Conservation (phyloP, 148 eudicot species). For the Cornus florida region DNA sequence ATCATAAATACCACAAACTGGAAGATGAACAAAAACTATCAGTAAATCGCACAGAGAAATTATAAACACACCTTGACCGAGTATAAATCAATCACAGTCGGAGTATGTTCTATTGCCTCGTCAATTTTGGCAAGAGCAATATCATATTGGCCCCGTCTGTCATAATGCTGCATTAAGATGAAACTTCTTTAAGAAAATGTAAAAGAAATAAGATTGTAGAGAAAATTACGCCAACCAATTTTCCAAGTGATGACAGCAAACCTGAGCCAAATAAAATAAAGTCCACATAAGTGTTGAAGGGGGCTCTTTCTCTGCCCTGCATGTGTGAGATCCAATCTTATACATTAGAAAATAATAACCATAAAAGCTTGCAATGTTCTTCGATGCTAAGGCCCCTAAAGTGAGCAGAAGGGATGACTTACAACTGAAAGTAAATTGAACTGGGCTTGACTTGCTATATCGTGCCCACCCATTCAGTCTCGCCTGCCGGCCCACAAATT, state of each 20-base stretch:
- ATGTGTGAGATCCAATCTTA: conserved; percentile 13
- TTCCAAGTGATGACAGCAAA: conserved; percentile 25
- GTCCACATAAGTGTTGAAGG: conserved; percentile 95
- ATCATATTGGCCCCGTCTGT: conserved; percentile 74
- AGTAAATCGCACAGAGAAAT: neutral
- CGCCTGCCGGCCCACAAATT: no score
- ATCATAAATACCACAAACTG: neutral
- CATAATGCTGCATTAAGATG: conserved; percentile 72
- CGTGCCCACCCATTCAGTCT: no score
- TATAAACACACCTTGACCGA: conserved; percentile 72
- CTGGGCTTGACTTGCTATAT: no score
- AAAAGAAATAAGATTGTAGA: neutral
- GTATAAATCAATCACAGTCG: conserved; percentile 94
- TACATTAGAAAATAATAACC: neutral
- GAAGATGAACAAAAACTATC: neutral
- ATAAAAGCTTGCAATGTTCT: no score
- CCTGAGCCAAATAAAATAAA: conserved; percentile 91
- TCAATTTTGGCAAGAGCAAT: conserved; percentile 78
- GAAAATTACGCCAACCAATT: neutral
- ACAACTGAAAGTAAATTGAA: no score
- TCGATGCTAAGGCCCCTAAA: no score
- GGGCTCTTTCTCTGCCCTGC: conserved; percentile 79
- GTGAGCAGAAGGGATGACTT: no score
- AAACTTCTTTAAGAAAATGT: neutral
- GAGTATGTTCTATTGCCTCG: conserved; percentile 91